A percentile compares a stretch with the other conserved stretches of the same genome.
These are phyloP conservation scores for Nephelium lappaceum DNA, from an alignment of 345 rosid species.

Conservation along the genomic window DNA sequence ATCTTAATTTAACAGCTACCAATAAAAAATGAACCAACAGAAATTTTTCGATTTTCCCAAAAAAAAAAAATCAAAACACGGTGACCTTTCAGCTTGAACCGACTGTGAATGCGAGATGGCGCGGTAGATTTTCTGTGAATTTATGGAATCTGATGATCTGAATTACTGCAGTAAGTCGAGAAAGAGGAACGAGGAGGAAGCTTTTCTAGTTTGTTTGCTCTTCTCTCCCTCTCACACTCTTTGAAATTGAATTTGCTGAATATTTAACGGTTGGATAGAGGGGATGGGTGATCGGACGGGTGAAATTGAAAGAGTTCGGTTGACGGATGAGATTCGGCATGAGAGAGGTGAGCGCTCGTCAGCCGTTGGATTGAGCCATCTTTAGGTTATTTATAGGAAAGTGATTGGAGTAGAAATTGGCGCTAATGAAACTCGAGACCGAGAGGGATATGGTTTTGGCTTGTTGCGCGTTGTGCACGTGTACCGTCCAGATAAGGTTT, in stretches of 20 bases:
- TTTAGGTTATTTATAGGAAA: constrained; percentile 22
- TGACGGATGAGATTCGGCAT: constrained; percentile 35
- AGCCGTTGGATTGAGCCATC: constrained; percentile 33
- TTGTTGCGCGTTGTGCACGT: constrained; percentile 14
- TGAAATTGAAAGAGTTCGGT: constrained; percentile 30
- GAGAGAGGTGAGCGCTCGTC: not conserved
- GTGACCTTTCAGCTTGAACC: not conserved
- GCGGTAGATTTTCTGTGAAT: not conserved
- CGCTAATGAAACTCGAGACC: constrained; percentile 38
- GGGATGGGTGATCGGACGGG: constrained; percentile 27
- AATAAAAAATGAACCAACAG: not conserved
- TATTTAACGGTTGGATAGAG: constrained; percentile 26
- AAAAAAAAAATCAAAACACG: not conserved
- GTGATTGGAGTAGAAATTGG: constrained; percentile 45
- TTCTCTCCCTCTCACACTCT: constrained; percentile 35
- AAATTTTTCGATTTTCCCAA: too few relatives aligned
- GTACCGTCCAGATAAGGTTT: constrained; percentile 13
- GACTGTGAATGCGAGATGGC: not conserved
- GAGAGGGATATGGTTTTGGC: constrained; percentile 4
- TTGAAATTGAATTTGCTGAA: constrained; percentile 34
- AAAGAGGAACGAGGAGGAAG: not conserved
- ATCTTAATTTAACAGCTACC: constrained; percentile 2
- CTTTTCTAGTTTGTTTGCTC: constrained; percentile 8
- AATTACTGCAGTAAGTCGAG: not conserved
- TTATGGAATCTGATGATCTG: constrained; percentile 8